Evolutionary conservation across 2,329 filamentous ascomycete species (phyloP).

Genomic region (Alternaria tenuissima): DNA sequence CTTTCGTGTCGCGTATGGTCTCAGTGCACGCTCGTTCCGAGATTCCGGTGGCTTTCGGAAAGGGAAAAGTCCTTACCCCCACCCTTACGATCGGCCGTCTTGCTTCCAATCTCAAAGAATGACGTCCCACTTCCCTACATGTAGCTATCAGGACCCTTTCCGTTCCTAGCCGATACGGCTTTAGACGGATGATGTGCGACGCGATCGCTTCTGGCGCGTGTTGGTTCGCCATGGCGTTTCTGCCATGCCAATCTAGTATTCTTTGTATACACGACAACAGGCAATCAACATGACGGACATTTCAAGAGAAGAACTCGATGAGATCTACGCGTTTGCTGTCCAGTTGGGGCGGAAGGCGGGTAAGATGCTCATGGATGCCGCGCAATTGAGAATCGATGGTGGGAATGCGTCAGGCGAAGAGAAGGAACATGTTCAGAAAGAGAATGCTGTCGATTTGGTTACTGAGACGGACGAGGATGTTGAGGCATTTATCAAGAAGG

Average conservation of each 20-base stretch:
- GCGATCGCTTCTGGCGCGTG: background rate
- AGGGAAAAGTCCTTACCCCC: conserved; percentile 20
- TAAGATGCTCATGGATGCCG: conserved; percentile 69
- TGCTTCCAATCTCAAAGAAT: background rate
- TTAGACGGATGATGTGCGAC: conserved; percentile 3
- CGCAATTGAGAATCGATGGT: conserved; percentile 63
- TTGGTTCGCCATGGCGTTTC: background rate
- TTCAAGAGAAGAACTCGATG: conserved; percentile 61
- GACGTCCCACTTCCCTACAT: background rate
- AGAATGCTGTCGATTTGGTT: conserved; percentile 78
- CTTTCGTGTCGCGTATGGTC: background rate
- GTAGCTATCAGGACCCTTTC: background rate
- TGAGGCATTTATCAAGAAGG: conserved; percentile 71
- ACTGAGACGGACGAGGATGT: conserved; percentile 80
- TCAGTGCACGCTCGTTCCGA: conserved; percentile 7
- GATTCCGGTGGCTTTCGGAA: conserved; percentile 13
- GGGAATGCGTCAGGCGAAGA: conserved; percentile 31
- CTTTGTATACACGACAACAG: background rate
- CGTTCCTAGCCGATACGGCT: conserved; percentile 16
- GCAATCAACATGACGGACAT: conserved; percentile 34
- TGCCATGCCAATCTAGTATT: background rate
- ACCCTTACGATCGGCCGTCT: conserved; percentile 7
- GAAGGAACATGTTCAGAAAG: conserved; percentile 68
- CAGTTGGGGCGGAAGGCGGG: conserved; percentile 76
- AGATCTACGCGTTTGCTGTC: conserved; percentile 75